phyloP scores from a whole-genome alignment of 345 rosid species.

The Jatropha curcas region DNA sequence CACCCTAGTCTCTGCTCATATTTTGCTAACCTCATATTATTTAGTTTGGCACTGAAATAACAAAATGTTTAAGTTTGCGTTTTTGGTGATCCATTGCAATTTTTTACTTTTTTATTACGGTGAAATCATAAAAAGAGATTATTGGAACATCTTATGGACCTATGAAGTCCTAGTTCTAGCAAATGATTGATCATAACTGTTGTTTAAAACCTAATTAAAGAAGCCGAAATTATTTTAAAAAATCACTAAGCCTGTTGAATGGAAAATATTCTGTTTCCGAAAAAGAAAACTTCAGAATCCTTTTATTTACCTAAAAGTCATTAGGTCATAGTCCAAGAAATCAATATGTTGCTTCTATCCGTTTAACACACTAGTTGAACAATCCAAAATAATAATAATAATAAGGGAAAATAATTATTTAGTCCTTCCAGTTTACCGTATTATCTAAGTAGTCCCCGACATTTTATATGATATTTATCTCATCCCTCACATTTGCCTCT shows the following conservation, averaged over 20 bases:
- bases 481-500: too few relatives aligned
- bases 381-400: background rate
- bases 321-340: background rate
- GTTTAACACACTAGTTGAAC: background rate
- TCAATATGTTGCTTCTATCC: background rate
- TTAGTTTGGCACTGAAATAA: too few relatives aligned
- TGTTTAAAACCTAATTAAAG: too few relatives aligned
- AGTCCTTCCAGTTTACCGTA: too few relatives aligned
- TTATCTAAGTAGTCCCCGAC: too few relatives aligned
- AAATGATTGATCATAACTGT: background rate
- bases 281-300: background rate
- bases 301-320: background rate
- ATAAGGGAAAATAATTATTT: too few relatives aligned
- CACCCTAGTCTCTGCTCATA: background rate
- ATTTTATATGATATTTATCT: too few relatives aligned
- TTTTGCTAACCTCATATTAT: background rate
- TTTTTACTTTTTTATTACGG: background rate
- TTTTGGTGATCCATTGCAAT: background rate
- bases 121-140: background rate
- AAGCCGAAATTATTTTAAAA: background rate
- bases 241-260: background rate
- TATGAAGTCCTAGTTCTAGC: background rate
- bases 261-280: background rate
- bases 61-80: background rate
- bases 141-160: background rate